Evolutionary conservation across 139 green algal species (phyloP), one percentile per base, ranked within the genome.

Genomic region (Tetraselmis chui): DNA sequence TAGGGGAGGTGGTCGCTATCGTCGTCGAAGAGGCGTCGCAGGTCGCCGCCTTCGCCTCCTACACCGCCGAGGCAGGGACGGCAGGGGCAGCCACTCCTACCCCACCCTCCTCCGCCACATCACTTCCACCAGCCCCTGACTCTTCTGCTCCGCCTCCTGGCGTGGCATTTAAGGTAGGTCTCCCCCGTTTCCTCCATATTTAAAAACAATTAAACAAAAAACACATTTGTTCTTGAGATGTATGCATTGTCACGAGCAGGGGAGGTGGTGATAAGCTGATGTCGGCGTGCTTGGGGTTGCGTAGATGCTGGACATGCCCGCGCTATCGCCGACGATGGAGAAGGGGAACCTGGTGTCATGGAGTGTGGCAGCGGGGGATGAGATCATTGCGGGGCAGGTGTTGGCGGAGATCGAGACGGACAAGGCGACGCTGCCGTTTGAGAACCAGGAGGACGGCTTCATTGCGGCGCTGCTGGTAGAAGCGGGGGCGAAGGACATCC

Each of bases 331-430:
- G n/a, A 98, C 94, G 0, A 97, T 98, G 94, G 83, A 86, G 1
- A 82, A 92, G 78, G 94, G 94, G 76, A 96, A 93, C 87, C 78
- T 96, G 0, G 83, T 87, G 0, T 84, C 79, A 59, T 91, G 88
- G 87, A 81, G 87, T 31, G 89, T 96, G 2, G 93, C 87, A 26
- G 90, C 90, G 32, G 94, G 94, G 1, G 89, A 94, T 77, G 85
- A 88, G 75, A 84, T 98, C 0, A 81, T 82, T 26, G 80, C 93
- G 1, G 95, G 95, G 0, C 89, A 95, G 75, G 85, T 98, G 23
- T 87, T 98, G 28, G 93, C 91, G 2, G 95, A 98, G 23, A 90
- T 98, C 0, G 96, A 99, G 84, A 99, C 95, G 2, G 95, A 98
- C 88, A 98, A 98, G 85, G 95, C 95, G 0, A 95, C 90, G 0